Conservation (phyloP, 805 yeast genomes). For the Nakazawaea siamensis region DNA sequence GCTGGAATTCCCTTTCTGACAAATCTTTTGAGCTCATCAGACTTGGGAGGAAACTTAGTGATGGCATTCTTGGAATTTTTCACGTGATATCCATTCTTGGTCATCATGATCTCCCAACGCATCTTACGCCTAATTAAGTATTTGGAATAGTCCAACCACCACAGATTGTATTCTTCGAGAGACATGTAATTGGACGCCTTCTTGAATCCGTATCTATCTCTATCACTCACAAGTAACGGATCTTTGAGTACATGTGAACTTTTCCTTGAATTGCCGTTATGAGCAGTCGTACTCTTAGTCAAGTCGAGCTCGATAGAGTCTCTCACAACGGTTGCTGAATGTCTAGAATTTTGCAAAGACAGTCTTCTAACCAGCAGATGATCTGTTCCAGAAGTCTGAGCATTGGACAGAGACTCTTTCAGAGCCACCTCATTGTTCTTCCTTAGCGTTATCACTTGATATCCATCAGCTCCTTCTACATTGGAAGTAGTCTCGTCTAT, state of each 20-base stretch:
- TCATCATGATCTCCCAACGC: conserved; percentile 70
- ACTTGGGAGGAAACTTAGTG: conserved; percentile 63
- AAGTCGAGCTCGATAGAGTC: conserved; percentile 3
- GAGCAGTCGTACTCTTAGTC: conserved; percentile 5
- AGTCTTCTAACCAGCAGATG: conserved; percentile 1
- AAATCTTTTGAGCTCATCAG: conserved; percentile 72
- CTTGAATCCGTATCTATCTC: conserved; percentile 85
- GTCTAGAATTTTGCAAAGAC: conserved; percentile 9
- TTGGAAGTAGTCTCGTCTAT: too few relatives aligned
- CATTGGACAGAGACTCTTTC: too few relatives aligned
- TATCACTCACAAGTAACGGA: conserved; percentile 19
- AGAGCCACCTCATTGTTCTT: too few relatives aligned
- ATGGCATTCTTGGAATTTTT: conserved; percentile 37
- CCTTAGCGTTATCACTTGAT: too few relatives aligned
- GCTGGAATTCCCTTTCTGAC: conserved; percentile 92
- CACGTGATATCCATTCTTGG: conserved; percentile 52
- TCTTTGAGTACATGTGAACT: conserved; percentile 2
- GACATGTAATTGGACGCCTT: conserved; percentile 51
- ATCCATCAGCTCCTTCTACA: too few relatives aligned
- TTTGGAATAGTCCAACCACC: conserved; percentile 67
- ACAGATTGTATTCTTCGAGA: conserved; percentile 50
- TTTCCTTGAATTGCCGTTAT: neutral
- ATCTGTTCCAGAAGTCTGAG: too few relatives aligned
- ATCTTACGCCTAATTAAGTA: conserved; percentile 57
- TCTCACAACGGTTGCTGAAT: conserved; percentile 11